A percentile compares a stretch with the other conserved stretches of the same genome.
phyloP scores from a whole-genome alignment of 1,139 yeast genomes.

The Yamadazyma triangularis region DNA sequence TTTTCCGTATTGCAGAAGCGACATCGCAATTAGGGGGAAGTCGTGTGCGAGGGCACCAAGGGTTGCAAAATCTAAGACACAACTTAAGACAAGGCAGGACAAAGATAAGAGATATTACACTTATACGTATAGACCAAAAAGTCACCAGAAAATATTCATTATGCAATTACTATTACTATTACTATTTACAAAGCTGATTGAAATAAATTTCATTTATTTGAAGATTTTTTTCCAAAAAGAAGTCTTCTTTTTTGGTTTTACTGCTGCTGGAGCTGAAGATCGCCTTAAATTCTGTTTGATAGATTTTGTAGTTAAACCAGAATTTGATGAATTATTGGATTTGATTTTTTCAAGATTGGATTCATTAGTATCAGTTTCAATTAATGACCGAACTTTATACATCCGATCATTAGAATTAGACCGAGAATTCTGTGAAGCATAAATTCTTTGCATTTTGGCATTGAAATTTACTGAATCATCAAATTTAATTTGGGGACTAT shows the following conservation, averaged over 20 bases:
- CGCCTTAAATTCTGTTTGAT: slow-evolving; percentile 11
- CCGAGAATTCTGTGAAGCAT: slow-evolving; percentile 12
- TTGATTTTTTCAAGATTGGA: not conserved
- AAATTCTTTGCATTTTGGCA: slow-evolving; percentile 29
- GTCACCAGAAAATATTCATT: too few relatives aligned
- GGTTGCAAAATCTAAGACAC: too few relatives aligned
- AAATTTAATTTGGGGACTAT: slow-evolving; percentile 3
- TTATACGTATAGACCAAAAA: too few relatives aligned
- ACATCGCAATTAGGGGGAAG: too few relatives aligned
- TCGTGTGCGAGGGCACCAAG: too few relatives aligned
- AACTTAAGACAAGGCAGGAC: too few relatives aligned
- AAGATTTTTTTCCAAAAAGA: not conserved
- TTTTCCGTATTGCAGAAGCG: too few relatives aligned
- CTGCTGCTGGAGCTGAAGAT: slow-evolving; percentile 4
- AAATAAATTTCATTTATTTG: too few relatives aligned
- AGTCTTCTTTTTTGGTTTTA: slow-evolving; percentile 2
- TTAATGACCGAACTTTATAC: slow-evolving; percentile 39
- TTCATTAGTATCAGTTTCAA: slow-evolving; percentile 11
- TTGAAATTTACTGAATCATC: slow-evolving; percentile 11
- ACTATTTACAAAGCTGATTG: too few relatives aligned
- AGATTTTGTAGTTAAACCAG: slow-evolving; percentile 11
- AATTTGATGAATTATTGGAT: slow-evolving; percentile 1
- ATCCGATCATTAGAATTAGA: slow-evolving; percentile 15
- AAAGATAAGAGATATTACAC: too few relatives aligned
- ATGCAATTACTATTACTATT: too few relatives aligned